A percentile compares a stretch with the other conserved stretches of the same genome.
phyloP scores from a whole-genome alignment of 2,329 filamentous ascomycete species.

The Claviceps citrina region DNA sequence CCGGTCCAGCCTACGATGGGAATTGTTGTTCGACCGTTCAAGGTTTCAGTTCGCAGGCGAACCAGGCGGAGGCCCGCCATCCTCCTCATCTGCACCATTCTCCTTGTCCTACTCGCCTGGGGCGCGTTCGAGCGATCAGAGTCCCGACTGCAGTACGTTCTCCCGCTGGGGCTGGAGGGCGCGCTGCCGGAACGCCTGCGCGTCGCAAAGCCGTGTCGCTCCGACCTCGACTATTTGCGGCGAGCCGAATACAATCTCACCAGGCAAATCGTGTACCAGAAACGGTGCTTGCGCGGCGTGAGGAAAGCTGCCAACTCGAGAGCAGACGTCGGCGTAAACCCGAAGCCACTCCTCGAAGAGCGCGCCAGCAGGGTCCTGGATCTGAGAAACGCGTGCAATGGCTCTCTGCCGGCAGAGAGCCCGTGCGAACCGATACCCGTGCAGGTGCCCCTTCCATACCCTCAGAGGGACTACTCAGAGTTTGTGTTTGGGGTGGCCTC shows the following conservation, averaged over 20 bases:
- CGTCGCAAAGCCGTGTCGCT: constrained; percentile 10
- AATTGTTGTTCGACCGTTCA: constrained; percentile 5
- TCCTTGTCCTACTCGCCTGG: constrained; percentile 3
- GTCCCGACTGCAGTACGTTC: constrained; percentile 5
- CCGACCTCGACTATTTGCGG: constrained; percentile 17
- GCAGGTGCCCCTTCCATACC: constrained; percentile 29
- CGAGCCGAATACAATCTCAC: constrained; percentile 21
- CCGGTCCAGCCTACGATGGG: constrained; percentile 3
- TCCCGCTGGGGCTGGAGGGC: constrained; percentile 11
- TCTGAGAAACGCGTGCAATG: constrained; percentile 14
- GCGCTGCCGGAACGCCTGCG: constrained; percentile 10
- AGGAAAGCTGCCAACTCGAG: constrained; percentile 20
- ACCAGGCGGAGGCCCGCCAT: constrained; percentile 2
- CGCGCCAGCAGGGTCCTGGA: constrained; percentile 16
- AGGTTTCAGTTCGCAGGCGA: constrained; percentile 3
- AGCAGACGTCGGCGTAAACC: constrained; percentile 21
- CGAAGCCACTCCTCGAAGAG: constrained; percentile 20
- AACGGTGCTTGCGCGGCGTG: constrained; percentile 27
- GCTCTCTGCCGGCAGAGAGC: constrained; percentile 2
- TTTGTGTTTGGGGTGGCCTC: constrained; percentile 45
- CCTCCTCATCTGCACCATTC: neutral
- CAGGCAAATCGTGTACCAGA: constrained; percentile 27
- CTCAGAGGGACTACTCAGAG: constrained; percentile 28
- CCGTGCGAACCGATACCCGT: constrained; percentile 29
- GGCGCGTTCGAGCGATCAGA: constrained; percentile 5